Evolutionary conservation across 2,329 filamentous ascomycete species (phyloP).

Genomic region (Zymoseptoria crescenta): DNA sequence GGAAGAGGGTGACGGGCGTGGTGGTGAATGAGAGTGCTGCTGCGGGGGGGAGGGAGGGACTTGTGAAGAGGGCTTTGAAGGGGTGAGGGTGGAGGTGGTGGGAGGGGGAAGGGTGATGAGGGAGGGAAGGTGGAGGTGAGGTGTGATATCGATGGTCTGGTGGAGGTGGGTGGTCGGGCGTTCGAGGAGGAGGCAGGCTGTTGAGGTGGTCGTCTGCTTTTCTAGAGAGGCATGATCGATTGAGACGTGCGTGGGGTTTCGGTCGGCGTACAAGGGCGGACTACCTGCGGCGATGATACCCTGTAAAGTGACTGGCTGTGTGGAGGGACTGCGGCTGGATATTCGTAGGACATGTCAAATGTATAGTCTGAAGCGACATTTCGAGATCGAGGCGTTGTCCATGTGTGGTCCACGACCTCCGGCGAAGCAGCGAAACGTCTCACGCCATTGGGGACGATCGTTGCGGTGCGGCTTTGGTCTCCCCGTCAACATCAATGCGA

Average conservation of each 20-base stretch:
- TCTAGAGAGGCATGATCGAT: background rate
- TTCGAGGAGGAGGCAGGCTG: background rate
- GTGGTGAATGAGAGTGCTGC: conserved; percentile 9
- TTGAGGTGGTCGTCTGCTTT: too few relatives aligned
- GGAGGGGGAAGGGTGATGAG: background rate
- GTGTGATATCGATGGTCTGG: background rate
- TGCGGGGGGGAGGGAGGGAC: background rate
- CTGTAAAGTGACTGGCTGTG: background rate
- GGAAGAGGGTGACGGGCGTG: conserved; percentile 50
- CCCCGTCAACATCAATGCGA: background rate
- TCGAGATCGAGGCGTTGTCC: background rate
- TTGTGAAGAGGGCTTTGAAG: conserved; percentile 15
- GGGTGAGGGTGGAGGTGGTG: conserved; percentile 7
- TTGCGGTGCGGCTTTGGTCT: too few relatives aligned
- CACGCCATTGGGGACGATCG: too few relatives aligned
- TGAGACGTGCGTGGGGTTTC: background rate
- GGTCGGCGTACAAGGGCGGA: background rate
- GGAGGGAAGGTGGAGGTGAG: background rate
- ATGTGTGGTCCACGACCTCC: too few relatives aligned
- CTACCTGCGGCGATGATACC: background rate
- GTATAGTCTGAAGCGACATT: background rate
- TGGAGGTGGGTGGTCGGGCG: background rate
- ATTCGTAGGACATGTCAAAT: background rate
- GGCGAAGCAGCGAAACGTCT: too few relatives aligned
- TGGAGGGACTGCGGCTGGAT: background rate